Evolutionary conservation across 768 basidiomycete genomes (phyloP).

Genomic region (Russula earlei): DNA sequence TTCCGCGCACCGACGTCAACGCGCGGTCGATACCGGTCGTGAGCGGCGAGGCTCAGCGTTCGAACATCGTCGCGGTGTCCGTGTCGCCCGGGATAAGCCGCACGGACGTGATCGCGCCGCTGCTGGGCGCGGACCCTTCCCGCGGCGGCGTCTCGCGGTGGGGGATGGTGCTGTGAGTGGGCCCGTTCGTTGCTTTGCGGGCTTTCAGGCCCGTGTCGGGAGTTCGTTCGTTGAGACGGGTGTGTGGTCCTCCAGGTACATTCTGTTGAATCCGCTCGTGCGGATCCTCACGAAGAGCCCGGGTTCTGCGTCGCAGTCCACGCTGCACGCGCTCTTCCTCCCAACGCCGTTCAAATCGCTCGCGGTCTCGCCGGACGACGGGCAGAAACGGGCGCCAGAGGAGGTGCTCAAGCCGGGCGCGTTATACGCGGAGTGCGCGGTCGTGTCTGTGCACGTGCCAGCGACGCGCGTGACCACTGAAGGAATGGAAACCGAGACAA

Average conservation of each 20-base stretch:
- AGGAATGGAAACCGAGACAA: slow-evolving; percentile 22
- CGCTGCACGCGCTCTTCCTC: slow-evolving; percentile 76
- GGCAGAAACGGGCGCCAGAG: slow-evolving; percentile 24
- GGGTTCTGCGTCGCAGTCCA: slow-evolving; percentile 51
- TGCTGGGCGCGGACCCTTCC: slow-evolving; percentile 40
- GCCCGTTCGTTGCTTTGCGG: background rate
- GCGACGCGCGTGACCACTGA: slow-evolving; percentile 18
- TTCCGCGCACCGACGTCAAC: slow-evolving; percentile 33
- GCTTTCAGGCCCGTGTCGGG: background rate
- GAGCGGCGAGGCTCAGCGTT: slow-evolving; percentile 40
- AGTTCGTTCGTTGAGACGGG: background rate
- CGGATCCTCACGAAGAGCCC: slow-evolving; percentile 64
- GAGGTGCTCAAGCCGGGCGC: slow-evolving; percentile 73
- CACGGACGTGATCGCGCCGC: slow-evolving; percentile 51
- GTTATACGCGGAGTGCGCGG: slow-evolving; percentile 66
- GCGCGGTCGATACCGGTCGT: slow-evolving; percentile 29
- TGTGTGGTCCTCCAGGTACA: slow-evolving; percentile 38
- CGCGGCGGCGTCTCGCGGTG: slow-evolving; percentile 30
- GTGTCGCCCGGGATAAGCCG: slow-evolving; percentile 74
- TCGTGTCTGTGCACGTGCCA: slow-evolving; percentile 31
- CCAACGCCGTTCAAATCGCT: slow-evolving; percentile 66
- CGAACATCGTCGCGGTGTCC: slow-evolving; percentile 64
- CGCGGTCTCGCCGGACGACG: slow-evolving; percentile 22
- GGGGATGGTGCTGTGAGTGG: slow-evolving; percentile 44
- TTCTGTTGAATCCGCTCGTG: slow-evolving; percentile 56